Conservation (phyloP, 306 rosid species). For the Cicer arietinum region DNA sequence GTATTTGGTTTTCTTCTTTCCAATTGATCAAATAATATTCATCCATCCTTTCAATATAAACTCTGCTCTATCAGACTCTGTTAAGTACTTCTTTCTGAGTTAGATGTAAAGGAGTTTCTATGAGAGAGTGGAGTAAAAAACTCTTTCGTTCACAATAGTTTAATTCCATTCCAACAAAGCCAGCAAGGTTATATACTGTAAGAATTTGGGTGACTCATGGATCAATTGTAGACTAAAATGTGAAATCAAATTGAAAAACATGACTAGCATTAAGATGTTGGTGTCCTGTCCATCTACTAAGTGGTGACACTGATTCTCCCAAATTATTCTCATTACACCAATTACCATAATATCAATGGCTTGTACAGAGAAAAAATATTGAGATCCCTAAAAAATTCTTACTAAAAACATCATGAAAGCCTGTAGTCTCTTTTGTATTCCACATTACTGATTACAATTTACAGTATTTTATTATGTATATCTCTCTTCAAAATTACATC, state of each 20-base stretch:
- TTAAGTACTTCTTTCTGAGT: neutral
- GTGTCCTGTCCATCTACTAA: constrained; percentile 25
- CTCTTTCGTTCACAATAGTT: constrained; percentile 11
- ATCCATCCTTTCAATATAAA: too few relatives aligned
- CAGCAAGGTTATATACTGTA: neutral
- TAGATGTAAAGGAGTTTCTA: constrained; percentile 11
- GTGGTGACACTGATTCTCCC: constrained; percentile 18
- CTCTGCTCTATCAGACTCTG: neutral
- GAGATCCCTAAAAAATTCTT: neutral
- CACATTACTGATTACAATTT: constrained; percentile 19
- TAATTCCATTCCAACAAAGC: constrained; percentile 25
- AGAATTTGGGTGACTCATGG: neutral
- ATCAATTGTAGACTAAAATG: constrained; percentile 12
- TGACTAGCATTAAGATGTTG: neutral
- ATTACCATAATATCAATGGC: neutral
- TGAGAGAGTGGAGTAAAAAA: neutral
- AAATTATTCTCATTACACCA: constrained; percentile 19
- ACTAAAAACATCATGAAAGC: constrained; percentile 17
- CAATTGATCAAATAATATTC: too few relatives aligned
- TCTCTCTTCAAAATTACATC: constrained; percentile 32
- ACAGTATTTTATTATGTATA: neutral
- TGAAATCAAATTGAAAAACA: constrained; percentile 17
- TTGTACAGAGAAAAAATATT: neutral
- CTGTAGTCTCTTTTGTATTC: constrained; percentile 26
- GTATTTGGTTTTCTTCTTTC: too few relatives aligned